Base-by-base conservation (phyloP, 371 early-diverging fungal genomes). In the Capillidium heterosporum region DNA sequence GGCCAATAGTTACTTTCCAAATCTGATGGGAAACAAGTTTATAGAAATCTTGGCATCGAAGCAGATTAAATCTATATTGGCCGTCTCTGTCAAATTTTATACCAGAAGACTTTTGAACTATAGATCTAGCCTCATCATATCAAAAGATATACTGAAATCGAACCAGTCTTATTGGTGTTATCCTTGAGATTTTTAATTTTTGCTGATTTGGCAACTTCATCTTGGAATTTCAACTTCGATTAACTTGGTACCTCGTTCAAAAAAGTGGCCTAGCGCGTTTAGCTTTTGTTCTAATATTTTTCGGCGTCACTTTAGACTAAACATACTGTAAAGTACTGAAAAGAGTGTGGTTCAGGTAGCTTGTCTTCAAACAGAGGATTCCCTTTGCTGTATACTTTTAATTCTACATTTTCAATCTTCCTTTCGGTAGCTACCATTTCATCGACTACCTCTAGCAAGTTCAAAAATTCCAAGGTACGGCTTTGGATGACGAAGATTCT, bases 111-210 rank as follows among this genome's bases (percentile, higher is more conserved):
- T 63, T 61, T 28, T 67, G 53, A 11, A 65, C 63, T 1, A 60
- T 49, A 2, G 67, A 67, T 3, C 60, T 59, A 1, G 62, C 67
- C 17, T 67, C 69, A 56, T 69, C 67, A 3, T 62, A 62, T 3
- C 60, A 67, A 15, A 69, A 40, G 29, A 69, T 32, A 32, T 69
- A 69, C 48, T 64, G 44, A 23, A 60, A 63, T 0, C 44, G 40
- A 13, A 66, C 55, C 55, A 2, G 44, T 43, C 40, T 63, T 13
- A 0, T 31, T 29, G 26, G 57, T 60, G 11, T 54, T 48, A 19
- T 58, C 60, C 17, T 52, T 59, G 32, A 27, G 42, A 17, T 44
- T 10, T 27, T 11, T 44, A 42, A 56, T 11, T 4, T 19, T 26
- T 5, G 56, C 56, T n/a, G 26, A 28, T 27, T 42, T 29, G 31